These are phyloP conservation scores for Sordaria brevicollis DNA, from an alignment of 495 filamentous ascomycete species.

Conservation along the genomic window DNA sequence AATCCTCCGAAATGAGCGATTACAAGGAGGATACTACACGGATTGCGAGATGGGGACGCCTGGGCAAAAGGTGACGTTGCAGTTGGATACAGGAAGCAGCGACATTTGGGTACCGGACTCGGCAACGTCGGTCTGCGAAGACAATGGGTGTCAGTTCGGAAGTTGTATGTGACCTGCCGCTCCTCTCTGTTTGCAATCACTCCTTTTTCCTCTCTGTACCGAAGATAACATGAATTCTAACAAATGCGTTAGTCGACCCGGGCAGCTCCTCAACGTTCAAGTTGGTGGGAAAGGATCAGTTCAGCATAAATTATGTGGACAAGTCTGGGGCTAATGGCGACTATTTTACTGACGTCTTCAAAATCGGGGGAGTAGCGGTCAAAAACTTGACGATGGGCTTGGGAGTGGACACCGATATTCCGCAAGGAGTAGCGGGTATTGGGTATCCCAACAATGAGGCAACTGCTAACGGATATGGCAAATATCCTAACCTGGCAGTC, in stretches of 20 bases:
- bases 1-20: slow-evolving; percentile 28
- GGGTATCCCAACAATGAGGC: slow-evolving; percentile 77
- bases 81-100: slow-evolving; percentile 79
- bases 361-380: slow-evolving; percentile 56
- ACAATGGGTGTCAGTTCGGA: slow-evolving; percentile 33
- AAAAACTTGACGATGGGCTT: slow-evolving; percentile 76
- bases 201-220: not conserved
- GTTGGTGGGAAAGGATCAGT: slow-evolving; percentile 51
- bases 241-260: slow-evolving; percentile 41
- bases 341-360: slow-evolving; percentile 70
- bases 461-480: slow-evolving; percentile 33
- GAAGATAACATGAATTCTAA: not conserved
- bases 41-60: slow-evolving; percentile 65
- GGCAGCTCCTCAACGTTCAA: slow-evolving; percentile 57
- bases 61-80: slow-evolving; percentile 51
- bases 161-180: slow-evolving; percentile 28
- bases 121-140: slow-evolving; percentile 47
- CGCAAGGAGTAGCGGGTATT: slow-evolving; percentile 77
- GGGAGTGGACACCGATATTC: slow-evolving; percentile 57
- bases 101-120: slow-evolving; percentile 78
- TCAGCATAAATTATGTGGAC: slow-evolving; percentile 85
- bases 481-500: slow-evolving; percentile 72
- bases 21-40: slow-evolving; percentile 53
- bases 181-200: not conserved
- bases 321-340: slow-evolving; percentile 66